These are phyloP conservation scores for Pichia norvegensis DNA, from an alignment of 1,139 yeast genomes.

Conservation along the genomic window DNA sequence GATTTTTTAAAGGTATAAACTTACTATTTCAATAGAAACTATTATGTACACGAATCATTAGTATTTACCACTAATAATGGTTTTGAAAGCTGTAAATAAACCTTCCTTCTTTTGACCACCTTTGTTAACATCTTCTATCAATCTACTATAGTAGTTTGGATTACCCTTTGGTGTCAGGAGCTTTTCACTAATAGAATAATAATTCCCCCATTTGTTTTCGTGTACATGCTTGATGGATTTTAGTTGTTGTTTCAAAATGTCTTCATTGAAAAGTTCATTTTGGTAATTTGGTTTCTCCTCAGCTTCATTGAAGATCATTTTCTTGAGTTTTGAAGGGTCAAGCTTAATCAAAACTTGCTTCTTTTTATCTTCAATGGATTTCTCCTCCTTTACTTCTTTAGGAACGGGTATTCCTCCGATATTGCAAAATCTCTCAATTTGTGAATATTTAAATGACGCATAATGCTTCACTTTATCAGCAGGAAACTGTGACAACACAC, in stretches of 20 bases:
- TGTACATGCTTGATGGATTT: constrained; percentile 50
- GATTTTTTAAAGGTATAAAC: not conserved
- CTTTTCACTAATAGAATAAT: constrained; percentile 59
- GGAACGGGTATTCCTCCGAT: constrained; percentile 36
- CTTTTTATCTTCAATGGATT: constrained; percentile 25
- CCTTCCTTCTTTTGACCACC: constrained; percentile 67
- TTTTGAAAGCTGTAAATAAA: constrained; percentile 54
- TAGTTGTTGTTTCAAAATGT: constrained; percentile 53
- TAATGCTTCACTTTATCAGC: constrained; percentile 59
- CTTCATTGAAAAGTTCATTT: constrained; percentile 36
- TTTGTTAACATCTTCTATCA: constrained; percentile 53
- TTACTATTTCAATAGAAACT: not conserved
- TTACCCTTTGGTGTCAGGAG: constrained; percentile 73
- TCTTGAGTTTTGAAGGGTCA: constrained; percentile 25
- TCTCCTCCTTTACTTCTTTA: constrained; percentile 25
- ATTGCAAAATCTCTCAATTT: constrained; percentile 47
- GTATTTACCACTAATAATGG: constrained; percentile 62
- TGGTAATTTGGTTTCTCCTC: constrained; percentile 34
- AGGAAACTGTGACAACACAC: constrained; percentile 41
- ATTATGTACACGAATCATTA: constrained; percentile 8
- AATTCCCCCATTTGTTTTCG: constrained; percentile 54
- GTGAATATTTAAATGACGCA: constrained; percentile 60
- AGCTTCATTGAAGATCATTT: constrained; percentile 25
- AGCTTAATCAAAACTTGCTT: constrained; percentile 23
- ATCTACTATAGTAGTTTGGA: constrained; percentile 66